Evolutionary conservation across 805 yeast genomes (phyloP), one percentile per base, ranked within the genome.

Genomic region (Yarrowia sp.): DNA sequence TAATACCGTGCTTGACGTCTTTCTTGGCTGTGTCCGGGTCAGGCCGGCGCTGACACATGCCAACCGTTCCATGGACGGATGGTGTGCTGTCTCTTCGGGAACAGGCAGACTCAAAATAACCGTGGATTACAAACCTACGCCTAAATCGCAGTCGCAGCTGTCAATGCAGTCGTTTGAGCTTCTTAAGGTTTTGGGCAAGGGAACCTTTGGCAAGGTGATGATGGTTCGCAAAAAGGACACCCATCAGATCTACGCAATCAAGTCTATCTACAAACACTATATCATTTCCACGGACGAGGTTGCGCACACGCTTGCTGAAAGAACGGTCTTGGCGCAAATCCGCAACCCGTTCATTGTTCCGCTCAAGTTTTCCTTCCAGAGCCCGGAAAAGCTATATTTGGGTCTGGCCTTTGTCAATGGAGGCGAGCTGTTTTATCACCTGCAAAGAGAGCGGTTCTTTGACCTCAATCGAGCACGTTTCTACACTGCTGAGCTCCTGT

Each of bases 171-270:
- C 93, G 72, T 93, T 95, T 77, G 97, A 92, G 71, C 78, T 95
- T 58, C 81, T 95, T 69, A 95, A 95, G 76, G 99, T 95, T 22
- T 90, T 95, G 65, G 99, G 99, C 39, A 95, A 95, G 75, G 99
- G 99, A 4, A 92, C 98, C 7, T 95, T 95, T 75, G 99, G 99
- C 60, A 95, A 95, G 77, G 99, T 95, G 63, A 95, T 95, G 98
- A 99, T 95, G 77, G 99, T 95, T 42, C 86, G 91, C 69, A 95
- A 95, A 77, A 90, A 90, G 71, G 99, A 95, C 76, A 95, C 99
- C 1, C 88, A 88, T 68, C 96, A 93, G 74, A 87, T 95, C 31
- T 95, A 95, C 75, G 99, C 99, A 1, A 80, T 95, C 74, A 95
- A 95, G 76, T 92, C 98, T 0, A 86, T 95, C 68, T 83, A 98